These are phyloP conservation scores for Toxoplasma gondii DNA, from an alignment of 169 alveolate species.

Conservation along the genomic window DNA sequence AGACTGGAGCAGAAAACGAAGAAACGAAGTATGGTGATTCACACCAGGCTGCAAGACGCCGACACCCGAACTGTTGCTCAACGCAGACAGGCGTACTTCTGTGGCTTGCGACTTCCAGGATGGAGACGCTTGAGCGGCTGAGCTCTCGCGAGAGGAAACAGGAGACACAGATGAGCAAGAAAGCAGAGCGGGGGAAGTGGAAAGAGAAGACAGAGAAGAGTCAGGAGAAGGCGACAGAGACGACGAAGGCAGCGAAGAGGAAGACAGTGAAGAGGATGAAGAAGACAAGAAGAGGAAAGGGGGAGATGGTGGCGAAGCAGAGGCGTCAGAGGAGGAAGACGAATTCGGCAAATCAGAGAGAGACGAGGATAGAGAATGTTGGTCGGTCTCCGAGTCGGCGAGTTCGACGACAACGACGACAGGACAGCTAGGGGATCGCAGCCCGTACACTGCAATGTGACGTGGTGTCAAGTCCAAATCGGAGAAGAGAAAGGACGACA, in stretches of 20 bases:
- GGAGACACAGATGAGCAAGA: background rate
- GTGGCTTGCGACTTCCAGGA: background rate
- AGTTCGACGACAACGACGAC: background rate
- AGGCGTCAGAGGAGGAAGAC: background rate
- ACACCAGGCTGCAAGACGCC: background rate
- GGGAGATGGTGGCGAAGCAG: background rate
- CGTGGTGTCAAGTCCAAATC: background rate
- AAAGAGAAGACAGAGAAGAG: background rate
- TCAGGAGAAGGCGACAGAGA: background rate
- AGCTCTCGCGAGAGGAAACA: no score
- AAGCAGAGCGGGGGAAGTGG: background rate
- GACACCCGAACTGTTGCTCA: background rate
- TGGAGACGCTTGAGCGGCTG: no score
- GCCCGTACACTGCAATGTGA: conserved; percentile 11
- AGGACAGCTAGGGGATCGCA: background rate
- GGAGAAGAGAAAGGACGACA: background rate
- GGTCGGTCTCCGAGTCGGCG: background rate
- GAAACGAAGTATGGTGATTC: background rate
- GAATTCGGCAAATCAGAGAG: no score
- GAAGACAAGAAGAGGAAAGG: background rate
- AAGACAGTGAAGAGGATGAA: background rate
- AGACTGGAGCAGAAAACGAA: background rate
- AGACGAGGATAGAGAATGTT: no score
- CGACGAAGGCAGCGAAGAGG: background rate
- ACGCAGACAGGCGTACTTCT: background rate